Evolutionary conservation across 139 green algal genomes (phyloP).

Genomic region (Limnomonas spitsbergensis): DNA sequence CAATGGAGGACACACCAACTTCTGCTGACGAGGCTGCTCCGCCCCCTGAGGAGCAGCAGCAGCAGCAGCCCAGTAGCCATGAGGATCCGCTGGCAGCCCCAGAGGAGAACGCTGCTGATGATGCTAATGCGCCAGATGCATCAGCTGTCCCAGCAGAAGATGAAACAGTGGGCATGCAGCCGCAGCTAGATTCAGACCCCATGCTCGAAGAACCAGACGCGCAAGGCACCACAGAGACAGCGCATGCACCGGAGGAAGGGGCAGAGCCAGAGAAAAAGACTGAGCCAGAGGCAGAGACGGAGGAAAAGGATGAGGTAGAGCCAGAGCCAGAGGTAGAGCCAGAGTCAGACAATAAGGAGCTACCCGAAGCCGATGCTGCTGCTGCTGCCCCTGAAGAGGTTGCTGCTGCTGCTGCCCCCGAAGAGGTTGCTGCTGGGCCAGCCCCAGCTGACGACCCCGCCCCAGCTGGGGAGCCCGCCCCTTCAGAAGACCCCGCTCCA

Average conservation of each 20-base stretch:
- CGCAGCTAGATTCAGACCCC: background rate
- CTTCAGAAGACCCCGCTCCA: slow-evolving; percentile 3
- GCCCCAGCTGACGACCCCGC: slow-evolving; percentile 5
- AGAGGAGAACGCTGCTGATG: background rate
- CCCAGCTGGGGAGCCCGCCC: background rate
- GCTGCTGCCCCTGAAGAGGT: slow-evolving; percentile 3
- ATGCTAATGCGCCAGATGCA: background rate
- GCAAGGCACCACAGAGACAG: background rate
- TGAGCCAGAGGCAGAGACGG: background rate
- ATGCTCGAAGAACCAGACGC: background rate
- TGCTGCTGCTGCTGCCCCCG: slow-evolving; percentile 2
- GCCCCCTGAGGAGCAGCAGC: too few species aligned
- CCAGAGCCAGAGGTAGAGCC: background rate
- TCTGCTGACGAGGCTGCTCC: too few species aligned
- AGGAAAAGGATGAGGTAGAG: background rate
- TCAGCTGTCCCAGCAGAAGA: background rate
- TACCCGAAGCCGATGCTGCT: background rate
- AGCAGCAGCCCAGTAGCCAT: too few species aligned
- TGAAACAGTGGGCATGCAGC: slow-evolving; percentile 4
- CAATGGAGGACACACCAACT: too few species aligned
- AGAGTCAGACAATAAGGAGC: too few species aligned
- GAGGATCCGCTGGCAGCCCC: too few species aligned
- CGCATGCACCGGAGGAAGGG: background rate
- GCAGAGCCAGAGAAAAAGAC: background rate
- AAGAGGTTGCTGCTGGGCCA: background rate